phyloP scores from a whole-genome alignment of 768 basidiomycete species.

The Porphyrellus cyaneotinctus region DNA sequence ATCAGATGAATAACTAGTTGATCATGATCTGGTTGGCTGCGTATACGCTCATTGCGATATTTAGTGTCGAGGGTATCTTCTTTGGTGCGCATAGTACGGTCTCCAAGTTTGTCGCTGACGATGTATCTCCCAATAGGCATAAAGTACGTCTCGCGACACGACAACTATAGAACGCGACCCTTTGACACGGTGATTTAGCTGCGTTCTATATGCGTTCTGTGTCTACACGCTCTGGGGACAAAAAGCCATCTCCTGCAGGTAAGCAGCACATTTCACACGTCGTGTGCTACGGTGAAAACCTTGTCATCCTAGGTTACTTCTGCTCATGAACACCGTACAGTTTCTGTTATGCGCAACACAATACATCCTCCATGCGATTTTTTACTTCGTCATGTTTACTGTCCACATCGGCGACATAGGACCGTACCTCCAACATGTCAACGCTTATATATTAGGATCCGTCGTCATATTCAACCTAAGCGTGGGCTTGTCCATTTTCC shows the following conservation, averaged over 20 bases:
- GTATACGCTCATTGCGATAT: constrained; percentile 3
- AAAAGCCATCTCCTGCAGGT: constrained; percentile 8
- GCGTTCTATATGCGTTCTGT: constrained; percentile 14
- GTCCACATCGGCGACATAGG: not conserved
- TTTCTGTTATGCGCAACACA: constrained; percentile 17
- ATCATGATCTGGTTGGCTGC: constrained; percentile 5
- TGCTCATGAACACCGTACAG: constrained; percentile 11
- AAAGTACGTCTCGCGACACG: constrained; percentile 7
- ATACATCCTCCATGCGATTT: not conserved
- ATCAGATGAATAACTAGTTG: not conserved
- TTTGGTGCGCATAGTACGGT: too few relatives aligned
- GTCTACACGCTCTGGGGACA: constrained; percentile 13
- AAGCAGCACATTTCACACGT: not conserved
- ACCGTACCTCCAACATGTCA: not conserved
- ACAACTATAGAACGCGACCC: not conserved
- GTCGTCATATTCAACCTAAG: constrained; percentile 7
- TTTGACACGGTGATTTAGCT: constrained; percentile 7
- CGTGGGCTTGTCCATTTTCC: constrained; percentile 4
- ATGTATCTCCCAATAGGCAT: constrained; percentile 6
- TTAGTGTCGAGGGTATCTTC: constrained; percentile 13
- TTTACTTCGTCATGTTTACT: constrained; percentile 2
- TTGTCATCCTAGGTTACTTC: constrained; percentile 1
- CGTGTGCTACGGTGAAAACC: not conserved
- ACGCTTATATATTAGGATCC: not conserved
- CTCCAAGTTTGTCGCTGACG: not conserved